Evolutionary conservation across 208 protist genomes (phyloP).

Genomic region (Spongospora subterranea): DNA sequence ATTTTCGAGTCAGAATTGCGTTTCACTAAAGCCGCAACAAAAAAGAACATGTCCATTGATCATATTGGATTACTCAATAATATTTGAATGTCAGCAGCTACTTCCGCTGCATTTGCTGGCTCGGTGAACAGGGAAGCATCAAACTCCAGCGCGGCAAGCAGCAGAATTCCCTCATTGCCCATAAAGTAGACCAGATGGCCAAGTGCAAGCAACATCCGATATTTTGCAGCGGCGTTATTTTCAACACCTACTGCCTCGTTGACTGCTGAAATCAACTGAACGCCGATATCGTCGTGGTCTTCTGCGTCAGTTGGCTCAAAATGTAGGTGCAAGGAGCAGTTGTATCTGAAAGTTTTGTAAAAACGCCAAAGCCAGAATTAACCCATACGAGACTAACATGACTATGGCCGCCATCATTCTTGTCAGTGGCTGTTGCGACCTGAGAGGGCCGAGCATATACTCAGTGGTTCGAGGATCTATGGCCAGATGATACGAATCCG

Average conservation of each 20-base stretch:
- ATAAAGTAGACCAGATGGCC: constrained; percentile 35
- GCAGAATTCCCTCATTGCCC: constrained; percentile 30
- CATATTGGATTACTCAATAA: no score
- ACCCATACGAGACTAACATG: neutral
- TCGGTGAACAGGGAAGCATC: neutral
- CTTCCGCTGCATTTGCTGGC: constrained; percentile 20
- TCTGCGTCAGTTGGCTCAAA: constrained; percentile 14
- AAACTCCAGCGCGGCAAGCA: constrained; percentile 42
- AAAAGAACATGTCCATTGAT: no score
- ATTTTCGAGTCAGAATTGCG: no score
- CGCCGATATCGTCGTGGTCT: constrained; percentile 2
- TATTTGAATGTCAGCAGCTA: constrained; percentile 1
- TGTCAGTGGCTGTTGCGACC: neutral
- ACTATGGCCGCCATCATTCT: constrained; percentile 8
- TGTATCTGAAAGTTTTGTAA: constrained; percentile 5
- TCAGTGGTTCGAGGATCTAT: neutral
- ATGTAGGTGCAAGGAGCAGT: constrained; percentile 32
- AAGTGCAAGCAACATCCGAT: constrained; percentile 25
- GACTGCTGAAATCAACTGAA: constrained; percentile 17
- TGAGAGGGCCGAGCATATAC: neutral
- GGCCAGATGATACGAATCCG: neutral
- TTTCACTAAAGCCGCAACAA: no score
- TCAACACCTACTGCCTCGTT: neutral
- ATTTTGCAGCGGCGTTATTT: neutral
- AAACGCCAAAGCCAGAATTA: neutral